These are phyloP conservation scores for Buddleja alternifolia DNA, from an alignment of 257 asterid genomes.

Conservation along the genomic window DNA sequence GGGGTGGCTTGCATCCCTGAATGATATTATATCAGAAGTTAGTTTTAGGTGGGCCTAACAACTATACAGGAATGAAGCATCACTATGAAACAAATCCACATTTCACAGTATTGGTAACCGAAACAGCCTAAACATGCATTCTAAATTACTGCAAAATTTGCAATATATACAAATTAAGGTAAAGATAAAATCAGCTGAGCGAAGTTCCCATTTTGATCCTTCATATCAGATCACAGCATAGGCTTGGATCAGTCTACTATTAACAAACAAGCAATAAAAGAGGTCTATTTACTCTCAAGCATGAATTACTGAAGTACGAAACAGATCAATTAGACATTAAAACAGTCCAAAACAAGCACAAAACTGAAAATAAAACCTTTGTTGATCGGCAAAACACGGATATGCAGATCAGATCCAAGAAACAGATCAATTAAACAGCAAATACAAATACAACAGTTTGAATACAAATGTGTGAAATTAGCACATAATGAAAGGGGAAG, in stretches of 20 bases:
- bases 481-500: background rate
- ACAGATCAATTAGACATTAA: background rate
- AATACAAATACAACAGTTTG: background rate
- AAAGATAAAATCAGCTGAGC: too few species aligned
- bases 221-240: background rate
- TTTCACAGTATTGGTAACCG: background rate
- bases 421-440: conserved; percentile 4
- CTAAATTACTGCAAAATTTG: too few species aligned
- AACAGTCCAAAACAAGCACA: background rate
- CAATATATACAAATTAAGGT: too few species aligned
- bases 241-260: background rate
- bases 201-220: background rate
- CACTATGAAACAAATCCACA: background rate
- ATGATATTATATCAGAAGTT: background rate
- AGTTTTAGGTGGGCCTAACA: conserved; percentile 19
- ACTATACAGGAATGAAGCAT: background rate
- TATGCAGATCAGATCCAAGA: conserved; percentile 30
- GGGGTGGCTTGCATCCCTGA: conserved; percentile 64
- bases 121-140: background rate
- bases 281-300: background rate
- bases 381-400: background rate
- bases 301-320: background rate
- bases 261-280: background rate
- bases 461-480: conserved; percentile 1
- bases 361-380: background rate